Conservation (phyloP, 2,329 filamentous ascomycete species). For the Aspergillus sp. region DNA sequence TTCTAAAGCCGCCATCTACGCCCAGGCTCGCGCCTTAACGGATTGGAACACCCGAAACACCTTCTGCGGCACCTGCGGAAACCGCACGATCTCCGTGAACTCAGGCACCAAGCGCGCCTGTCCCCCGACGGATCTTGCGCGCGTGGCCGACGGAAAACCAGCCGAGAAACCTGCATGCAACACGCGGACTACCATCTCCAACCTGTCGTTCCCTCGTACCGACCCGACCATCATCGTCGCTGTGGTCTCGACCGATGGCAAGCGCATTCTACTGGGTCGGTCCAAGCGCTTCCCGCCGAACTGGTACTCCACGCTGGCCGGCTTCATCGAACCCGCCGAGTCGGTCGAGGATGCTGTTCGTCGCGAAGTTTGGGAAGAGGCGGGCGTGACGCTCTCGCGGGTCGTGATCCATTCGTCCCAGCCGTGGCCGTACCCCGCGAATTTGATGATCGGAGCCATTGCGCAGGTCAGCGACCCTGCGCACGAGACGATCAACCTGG, state of each 20-base stretch:
- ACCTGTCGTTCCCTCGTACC: constrained; percentile 87
- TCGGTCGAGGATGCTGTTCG: constrained; percentile 81
- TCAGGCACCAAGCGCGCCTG: constrained; percentile 47
- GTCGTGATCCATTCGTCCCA: constrained; percentile 82
- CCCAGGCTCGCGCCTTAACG: constrained; percentile 79
- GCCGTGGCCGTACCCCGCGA: constrained; percentile 84
- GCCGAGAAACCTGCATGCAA: constrained; percentile 66
- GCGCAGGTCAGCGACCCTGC: constrained; percentile 74
- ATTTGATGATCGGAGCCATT: constrained; percentile 83
- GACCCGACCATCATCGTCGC: constrained; percentile 96
- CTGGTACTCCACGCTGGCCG: constrained; percentile 88
- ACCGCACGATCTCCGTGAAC: constrained; percentile 64
- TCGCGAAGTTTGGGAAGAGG: constrained; percentile 83
- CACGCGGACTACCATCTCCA: constrained; percentile 82
- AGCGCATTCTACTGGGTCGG: constrained; percentile 77
- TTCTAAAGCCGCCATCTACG: constrained; percentile 76
- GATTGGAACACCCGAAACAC: constrained; percentile 95
- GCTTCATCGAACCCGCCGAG: constrained; percentile 83
- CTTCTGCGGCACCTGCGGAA: constrained; percentile 87
- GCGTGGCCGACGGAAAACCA: constrained; percentile 27
- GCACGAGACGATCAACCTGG: constrained; percentile 77
- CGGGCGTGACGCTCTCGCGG: constrained; percentile 71
- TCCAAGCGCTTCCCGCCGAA: constrained; percentile 77
- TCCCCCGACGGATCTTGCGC: constrained; percentile 44
- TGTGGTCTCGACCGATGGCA: constrained; percentile 76